Base-by-base conservation (phyloP, 345 rosid genomes). In the Rhizophora apiculata region DNA sequence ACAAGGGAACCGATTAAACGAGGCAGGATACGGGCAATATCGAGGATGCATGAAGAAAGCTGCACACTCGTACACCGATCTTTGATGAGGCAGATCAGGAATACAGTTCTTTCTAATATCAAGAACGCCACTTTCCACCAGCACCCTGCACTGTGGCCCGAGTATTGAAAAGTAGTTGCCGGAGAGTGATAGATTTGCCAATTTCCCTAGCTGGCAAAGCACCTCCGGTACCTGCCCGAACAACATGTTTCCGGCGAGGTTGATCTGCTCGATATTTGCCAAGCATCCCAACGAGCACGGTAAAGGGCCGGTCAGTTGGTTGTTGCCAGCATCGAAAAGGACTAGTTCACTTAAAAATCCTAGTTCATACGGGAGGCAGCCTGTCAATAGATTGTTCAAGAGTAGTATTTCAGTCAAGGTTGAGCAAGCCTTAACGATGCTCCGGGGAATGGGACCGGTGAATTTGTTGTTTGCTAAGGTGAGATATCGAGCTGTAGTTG, bases 391-490 rank as follows among this genome's bases (percentile, higher is more conserved):
- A 26, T 84, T 82, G 71, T 81, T 81, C 27, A 70, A 46, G 71
- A 84, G 67, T 63, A 84, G 68, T n/a, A 81, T 68, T 64, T 84
- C 85, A 0, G 19, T 66, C 63, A 84, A 64, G 26, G 80, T 74
- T 0, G 76, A n/a, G 13, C 81, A 67, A 48, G 71, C 53, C 4
- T 74, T 72, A 53, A 74, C 46, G 7, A 84, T 76, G 66, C 68
- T 78, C 26, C 72, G 34, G 6, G 86, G 84, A 56, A 82, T 78
- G 0, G 78, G 78, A 6, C 86, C 85, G 3, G 69, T 74, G 71
- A 85, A 81, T 57, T 59, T 78, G 70, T 85, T 85, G 77, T 80
- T 74, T 22, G 86, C 88, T 11, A 82, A 60, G 11, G 84, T 74
- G 51, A 85, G 79, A 63, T 78, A 80, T 16, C 62, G 63, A 21